Conservation (phyloP, 2,329 filamentous ascomycete species). For the Talaromyces amestolkiae region DNA sequence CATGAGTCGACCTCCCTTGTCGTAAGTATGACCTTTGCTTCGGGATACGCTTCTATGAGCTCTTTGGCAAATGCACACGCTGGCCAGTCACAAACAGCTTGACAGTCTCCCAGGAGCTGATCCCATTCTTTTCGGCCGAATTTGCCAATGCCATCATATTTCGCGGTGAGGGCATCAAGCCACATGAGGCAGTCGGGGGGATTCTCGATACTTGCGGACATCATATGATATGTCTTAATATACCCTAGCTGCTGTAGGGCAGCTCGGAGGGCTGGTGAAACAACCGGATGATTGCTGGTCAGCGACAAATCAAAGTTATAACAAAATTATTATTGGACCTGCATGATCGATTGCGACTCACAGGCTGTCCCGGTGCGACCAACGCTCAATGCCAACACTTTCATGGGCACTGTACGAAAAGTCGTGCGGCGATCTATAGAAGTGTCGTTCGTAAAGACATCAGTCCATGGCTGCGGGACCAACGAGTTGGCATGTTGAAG, state of each 20-base stretch:
- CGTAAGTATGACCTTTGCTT: slow-evolving; percentile 69
- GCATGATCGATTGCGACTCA: too few relatives aligned
- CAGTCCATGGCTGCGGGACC: slow-evolving; percentile 38
- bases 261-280: slow-evolving; percentile 49
- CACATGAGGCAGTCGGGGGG: slow-evolving; percentile 66
- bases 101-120: slow-evolving; percentile 63
- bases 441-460: slow-evolving; percentile 61
- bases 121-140: slow-evolving; percentile 69
- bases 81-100: slow-evolving; percentile 67
- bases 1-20: slow-evolving; percentile 66
- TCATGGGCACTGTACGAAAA: slow-evolving; percentile 67
- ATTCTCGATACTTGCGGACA: slow-evolving; percentile 67
- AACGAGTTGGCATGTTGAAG: too few relatives aligned
- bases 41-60: slow-evolving; percentile 68
- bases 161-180: slow-evolving; percentile 65
- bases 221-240: slow-evolving; percentile 70
- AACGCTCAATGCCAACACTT: slow-evolving; percentile 67
- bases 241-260: slow-evolving; percentile 67
- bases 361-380: too few relatives aligned
- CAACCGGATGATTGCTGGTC: too few relatives aligned
- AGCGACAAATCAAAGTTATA: too few relatives aligned
- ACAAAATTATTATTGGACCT: too few relatives aligned
- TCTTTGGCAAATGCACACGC: slow-evolving; percentile 67
- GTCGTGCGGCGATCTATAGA: slow-evolving; percentile 66
- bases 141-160: slow-evolving; percentile 59